These are phyloP conservation scores for Rhizopogon rudus DNA, from an alignment of 768 basidiomycete genomes.

Conservation along the genomic window DNA sequence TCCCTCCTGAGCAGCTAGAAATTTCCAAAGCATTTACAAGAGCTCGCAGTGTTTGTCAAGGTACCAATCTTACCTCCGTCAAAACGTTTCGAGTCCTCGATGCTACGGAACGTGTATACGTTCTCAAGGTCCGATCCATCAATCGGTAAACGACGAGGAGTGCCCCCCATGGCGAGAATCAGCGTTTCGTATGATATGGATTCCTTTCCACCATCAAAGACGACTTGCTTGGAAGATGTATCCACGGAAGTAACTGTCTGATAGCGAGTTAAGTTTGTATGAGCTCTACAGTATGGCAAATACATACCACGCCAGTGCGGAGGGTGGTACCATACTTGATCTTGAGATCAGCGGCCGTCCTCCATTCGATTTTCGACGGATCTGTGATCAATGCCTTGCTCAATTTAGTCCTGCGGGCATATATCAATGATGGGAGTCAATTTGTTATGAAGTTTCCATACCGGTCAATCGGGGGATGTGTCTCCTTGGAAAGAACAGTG, in stretches of 20 bases:
- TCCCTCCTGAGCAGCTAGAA: constrained; percentile 59
- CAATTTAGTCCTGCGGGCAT: constrained; percentile 64
- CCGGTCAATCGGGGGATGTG: constrained; percentile 83
- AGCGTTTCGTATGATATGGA: constrained; percentile 67
- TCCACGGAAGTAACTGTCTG: constrained; percentile 72
- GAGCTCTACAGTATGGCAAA: constrained; percentile 1
- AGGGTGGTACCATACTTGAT: constrained; percentile 68
- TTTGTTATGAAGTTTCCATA: constrained; percentile 14
- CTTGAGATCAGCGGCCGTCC: constrained; percentile 66
- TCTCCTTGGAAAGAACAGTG: constrained; percentile 75
- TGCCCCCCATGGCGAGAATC: constrained; percentile 74
- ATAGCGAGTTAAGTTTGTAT: not conserved
- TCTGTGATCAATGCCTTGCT: constrained; percentile 84
- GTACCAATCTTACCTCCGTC: constrained; percentile 49
- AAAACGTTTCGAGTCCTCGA: constrained; percentile 68
- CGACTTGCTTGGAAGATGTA: constrained; percentile 54
- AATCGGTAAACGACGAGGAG: constrained; percentile 70
- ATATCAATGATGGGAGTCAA: not conserved
- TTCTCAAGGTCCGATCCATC: constrained; percentile 71
- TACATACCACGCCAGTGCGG: constrained; percentile 51
- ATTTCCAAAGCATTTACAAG: not conserved
- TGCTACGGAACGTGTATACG: constrained; percentile 68
- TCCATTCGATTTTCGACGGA: constrained; percentile 70
- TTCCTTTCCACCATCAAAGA: constrained; percentile 55
- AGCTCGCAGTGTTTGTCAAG: not conserved